Percentiles rank a stretch among this genome's conserved stretches.
Conservation (phyloP, 495 filamentous ascomycete species). For the Xylaria telfairii region DNA sequence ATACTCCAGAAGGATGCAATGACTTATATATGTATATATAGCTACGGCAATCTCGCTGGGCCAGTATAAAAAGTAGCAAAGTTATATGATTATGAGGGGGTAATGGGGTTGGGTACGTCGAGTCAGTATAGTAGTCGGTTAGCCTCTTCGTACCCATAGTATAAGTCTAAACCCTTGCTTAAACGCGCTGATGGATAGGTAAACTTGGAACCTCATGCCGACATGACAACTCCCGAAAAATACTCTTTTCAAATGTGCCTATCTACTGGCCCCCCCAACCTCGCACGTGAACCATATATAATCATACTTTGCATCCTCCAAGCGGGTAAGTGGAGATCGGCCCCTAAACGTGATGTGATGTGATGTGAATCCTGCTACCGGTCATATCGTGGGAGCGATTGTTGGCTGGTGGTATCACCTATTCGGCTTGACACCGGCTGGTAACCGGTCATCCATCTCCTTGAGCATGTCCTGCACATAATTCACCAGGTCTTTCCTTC, state of each 20-base stretch:
- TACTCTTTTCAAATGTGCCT: neutral
- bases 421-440: constrained; percentile 20
- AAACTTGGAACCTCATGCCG: neutral
- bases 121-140: neutral
- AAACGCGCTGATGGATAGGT: neutral
- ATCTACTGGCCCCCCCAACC: neutral
- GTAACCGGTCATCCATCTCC: constrained; percentile 60
- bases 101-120: neutral
- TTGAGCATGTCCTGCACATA: constrained; percentile 72
- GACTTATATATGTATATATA: neutral
- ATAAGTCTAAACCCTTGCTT: constrained; percentile 17
- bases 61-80: neutral
- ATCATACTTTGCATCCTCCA: neutral
- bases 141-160: neutral
- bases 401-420: constrained; percentile 22
- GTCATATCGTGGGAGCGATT: neutral
- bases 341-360: neutral
- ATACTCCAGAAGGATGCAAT: neutral
- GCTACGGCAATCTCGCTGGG: neutral
- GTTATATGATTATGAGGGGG: neutral
- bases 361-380: neutral
- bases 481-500: constrained; percentile 76
- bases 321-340: neutral
- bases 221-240: constrained; percentile 1
- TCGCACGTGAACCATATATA: constrained; percentile 2